Conservation (phyloP, 192 early-diverging fungal genomes). For the Coemansia furcata region DNA sequence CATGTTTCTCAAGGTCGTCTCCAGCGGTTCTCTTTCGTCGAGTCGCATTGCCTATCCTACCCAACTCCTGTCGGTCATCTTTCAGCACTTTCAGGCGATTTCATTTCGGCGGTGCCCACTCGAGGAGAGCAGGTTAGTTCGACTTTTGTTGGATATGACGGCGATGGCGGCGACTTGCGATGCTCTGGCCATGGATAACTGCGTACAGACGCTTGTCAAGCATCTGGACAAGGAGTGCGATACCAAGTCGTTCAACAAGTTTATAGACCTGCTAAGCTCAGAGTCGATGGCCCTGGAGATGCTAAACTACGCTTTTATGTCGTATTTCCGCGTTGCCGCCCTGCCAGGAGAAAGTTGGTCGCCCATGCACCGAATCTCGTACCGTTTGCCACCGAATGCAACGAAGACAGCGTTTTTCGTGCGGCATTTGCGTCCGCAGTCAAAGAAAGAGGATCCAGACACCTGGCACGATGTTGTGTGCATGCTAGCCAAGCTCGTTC, state of each 20-base stretch:
- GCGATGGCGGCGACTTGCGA: conserved; percentile 8
- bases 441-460: not conserved
- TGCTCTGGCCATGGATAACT: conserved; percentile 5
- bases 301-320: conserved; percentile 26
- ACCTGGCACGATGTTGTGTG: conserved; percentile 19
- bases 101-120: conserved; percentile 1
- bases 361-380: not conserved
- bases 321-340: conserved; percentile 13
- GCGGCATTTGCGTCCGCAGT: conserved; percentile 5
- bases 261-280: conserved; percentile 14
- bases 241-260: not conserved
- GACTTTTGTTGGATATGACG: conserved; percentile 23
- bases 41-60: conserved; percentile 7
- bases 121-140: conserved; percentile 7
- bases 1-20: conserved; percentile 19
- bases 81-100: not conserved
- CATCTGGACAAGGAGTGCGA: not conserved
- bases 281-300: conserved; percentile 27
- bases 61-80: not conserved
- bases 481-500: conserved; percentile 21
- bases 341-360: not conserved
- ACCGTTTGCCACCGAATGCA: conserved; percentile 6
- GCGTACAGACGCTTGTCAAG: conserved; percentile 22
- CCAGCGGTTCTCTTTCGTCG: not conserved
- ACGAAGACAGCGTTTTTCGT: conserved; percentile 31